A percentile compares a stretch with the other conserved stretches of the same genome.
These are phyloP conservation scores for Podaxis rugospora DNA, from an alignment of 768 basidiomycete genomes.

Conservation along the genomic window DNA sequence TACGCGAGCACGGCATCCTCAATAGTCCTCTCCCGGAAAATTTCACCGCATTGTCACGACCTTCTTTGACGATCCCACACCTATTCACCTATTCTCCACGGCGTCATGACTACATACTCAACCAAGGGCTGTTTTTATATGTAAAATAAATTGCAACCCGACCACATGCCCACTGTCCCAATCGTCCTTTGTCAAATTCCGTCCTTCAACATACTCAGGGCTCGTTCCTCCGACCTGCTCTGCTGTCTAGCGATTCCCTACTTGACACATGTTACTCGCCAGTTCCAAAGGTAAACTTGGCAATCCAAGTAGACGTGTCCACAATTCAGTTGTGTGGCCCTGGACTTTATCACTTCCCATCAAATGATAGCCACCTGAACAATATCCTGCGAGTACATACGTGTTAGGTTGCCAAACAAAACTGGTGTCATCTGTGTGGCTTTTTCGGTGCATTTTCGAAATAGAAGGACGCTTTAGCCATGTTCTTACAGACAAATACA, in stretches of 20 bases:
- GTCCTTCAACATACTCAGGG: background rate
- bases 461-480: background rate
- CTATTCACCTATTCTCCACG: conserved; percentile 6
- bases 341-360: conserved; percentile 6
- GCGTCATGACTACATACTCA: conserved; percentile 9
- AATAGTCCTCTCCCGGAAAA: background rate
- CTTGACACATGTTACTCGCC: background rate
- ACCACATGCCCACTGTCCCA: background rate
- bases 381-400: background rate
- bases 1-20: conserved; percentile 11
- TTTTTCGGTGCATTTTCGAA: background rate
- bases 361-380: conserved; percentile 5
- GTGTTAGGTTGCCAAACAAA: background rate
- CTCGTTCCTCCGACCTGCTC: background rate
- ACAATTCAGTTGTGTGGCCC: conserved; percentile 6
- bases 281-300: background rate
- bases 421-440: conserved; percentile 5
- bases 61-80: conserved; percentile 3
- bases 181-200: background rate
- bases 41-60: background rate
- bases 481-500: background rate
- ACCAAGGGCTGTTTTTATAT: conserved; percentile 9
- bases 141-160: conserved; percentile 4
- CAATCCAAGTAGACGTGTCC: background rate
- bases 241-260: background rate